Base-by-base conservation (phyloP, 768 basidiomycete species). In the Mycena epipterygia region DNA sequence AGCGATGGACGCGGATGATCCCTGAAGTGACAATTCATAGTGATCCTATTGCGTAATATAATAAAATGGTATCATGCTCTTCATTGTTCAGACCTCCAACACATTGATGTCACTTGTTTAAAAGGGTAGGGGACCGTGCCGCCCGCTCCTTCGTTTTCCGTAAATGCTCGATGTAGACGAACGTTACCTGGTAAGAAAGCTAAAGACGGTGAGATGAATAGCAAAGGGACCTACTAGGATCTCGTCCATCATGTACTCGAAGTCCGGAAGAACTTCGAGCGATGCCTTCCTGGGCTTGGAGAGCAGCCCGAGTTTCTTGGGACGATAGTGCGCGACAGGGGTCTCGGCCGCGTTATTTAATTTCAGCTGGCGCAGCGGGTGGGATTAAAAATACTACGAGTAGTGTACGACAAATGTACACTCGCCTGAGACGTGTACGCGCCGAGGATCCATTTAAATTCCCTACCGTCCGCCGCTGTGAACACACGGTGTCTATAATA, bases 391-490 rank as follows among this genome's bases (percentile, higher is more conserved):
- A 11, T 23, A 13, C 21, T 5, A 44, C n/a, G n/a, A 27, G 2
- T 5, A 46, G 14, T 5, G 19, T 39, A 2, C 3, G 16, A 35
- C 8, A 25, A 37, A 41, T 29, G 23, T 35, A 14, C 7, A 58
- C 60, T 41, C 17, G 68, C 56, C 52, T 71, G 65, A 32, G 78
- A 77, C 16, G 79, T 75, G 5, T 73, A 74, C 6, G 58, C 41
- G 0, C 59, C 65, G 67, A 82, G 73, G 16, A 75, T 73, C 83
- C 82, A 84, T 21, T 77, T 76, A 32, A 83, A 84, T n/a, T 76
- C 68, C 17, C 57, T 67, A 9, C 79, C 79, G 57, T 83, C 81
- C 7, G 75, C 80, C 0, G 80, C 83, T 1, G 61, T 78, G 51
- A 84, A 84, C 12, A 77, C 74, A n/a, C 80, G 80, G 11, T 76